Percentiles rank a stretch among this genome's conserved stretches.
phyloP scores from a whole-genome alignment of 345 rosid genomes.

The Eutrema heterophyllum region DNA sequence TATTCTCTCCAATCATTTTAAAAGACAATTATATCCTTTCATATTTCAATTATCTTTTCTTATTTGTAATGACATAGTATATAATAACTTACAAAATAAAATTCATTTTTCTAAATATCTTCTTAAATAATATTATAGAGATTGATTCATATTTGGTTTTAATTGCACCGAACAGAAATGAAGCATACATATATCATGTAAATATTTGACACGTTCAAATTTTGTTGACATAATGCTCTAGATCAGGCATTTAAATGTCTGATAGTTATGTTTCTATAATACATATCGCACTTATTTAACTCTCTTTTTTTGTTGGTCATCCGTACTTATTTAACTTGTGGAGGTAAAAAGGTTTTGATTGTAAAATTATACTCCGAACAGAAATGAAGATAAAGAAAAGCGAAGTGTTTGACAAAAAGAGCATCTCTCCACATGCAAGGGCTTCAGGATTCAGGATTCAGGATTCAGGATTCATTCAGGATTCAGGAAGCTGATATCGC shows the following conservation, averaged over 20 bases:
- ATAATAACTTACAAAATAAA: too few relatives aligned
- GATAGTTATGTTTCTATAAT: neutral
- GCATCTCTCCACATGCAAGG: slow-evolving; percentile 32
- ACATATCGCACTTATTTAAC: neutral
- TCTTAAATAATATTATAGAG: too few relatives aligned
- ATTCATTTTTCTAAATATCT: too few relatives aligned
- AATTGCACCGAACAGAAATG: neutral
- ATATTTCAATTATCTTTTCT: too few relatives aligned
- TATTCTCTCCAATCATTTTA: too few relatives aligned
- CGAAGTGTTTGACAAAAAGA: slow-evolving; percentile 27
- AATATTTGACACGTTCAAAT: neutral
- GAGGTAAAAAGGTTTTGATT: slow-evolving; percentile 7
- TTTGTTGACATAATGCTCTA: neutral
- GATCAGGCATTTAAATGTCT: slow-evolving; percentile 2
- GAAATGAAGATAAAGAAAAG: neutral
- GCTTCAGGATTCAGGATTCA: slow-evolving; percentile 27
- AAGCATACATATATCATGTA: neutral
- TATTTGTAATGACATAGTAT: too few relatives aligned
- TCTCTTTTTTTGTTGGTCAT: too few relatives aligned
- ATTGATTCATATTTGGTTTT: neutral
- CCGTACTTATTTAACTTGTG: slow-evolving; percentile 7
- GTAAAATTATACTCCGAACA: neutral
- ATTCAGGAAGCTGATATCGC: slow-evolving; percentile 21
- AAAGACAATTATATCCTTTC: too few relatives aligned
- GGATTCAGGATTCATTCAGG: slow-evolving; percentile 28